Base-by-base conservation (phyloP, 2,329 filamentous ascomycete genomes). In the Fusarium sp. region DNA sequence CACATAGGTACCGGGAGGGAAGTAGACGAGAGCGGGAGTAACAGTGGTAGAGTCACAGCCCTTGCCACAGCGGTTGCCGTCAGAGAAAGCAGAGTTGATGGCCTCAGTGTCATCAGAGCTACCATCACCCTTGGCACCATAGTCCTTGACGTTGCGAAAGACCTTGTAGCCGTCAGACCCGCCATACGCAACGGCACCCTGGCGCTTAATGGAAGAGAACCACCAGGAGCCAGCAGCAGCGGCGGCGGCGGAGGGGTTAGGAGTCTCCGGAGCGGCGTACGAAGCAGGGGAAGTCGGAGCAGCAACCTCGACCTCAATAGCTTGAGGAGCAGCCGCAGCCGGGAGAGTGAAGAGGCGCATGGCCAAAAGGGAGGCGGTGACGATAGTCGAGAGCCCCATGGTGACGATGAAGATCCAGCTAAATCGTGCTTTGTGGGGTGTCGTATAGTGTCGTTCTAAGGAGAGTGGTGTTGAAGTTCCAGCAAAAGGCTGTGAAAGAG, bases 1-100 rank as follows among this genome's bases (percentile, higher is more conserved):
- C 18, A 92, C 76, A 77, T 98, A 98, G 58, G 90, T 97, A 70
- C 95, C 95, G 13, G 93, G 85, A 39, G 94, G 95, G 84, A 98
- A 97, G 84, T 97, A 98, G 54, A 98, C 89, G 15, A 98, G 83
- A 26, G 93, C 95, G 1, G 95, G 95, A 2, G 90, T 89, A n/a
- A 88, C 87, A 5, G 95, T 98, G 33, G 88, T 89, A 3, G 94
- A 97, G 77, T 96, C 92, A 77, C 95, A 98, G 66, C 89, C 88
- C 68, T 88, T 78, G 39, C 93, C 94, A 77, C 95, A 98, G 43
- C 95, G 92, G 73, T 86, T 85, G 28, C 94, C 93, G n/a, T 88
- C 87, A 7, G 88, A 85, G 74, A 98, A 92, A 69, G 94, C 94
- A 40, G 83, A 79, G 82, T 97, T 98, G 86, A 98, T 97, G 58